These are phyloP conservation scores for Mycosarcoma maydis DNA, from an alignment of 1,284 basidiomycete species.

Conservation along the genomic window DNA sequence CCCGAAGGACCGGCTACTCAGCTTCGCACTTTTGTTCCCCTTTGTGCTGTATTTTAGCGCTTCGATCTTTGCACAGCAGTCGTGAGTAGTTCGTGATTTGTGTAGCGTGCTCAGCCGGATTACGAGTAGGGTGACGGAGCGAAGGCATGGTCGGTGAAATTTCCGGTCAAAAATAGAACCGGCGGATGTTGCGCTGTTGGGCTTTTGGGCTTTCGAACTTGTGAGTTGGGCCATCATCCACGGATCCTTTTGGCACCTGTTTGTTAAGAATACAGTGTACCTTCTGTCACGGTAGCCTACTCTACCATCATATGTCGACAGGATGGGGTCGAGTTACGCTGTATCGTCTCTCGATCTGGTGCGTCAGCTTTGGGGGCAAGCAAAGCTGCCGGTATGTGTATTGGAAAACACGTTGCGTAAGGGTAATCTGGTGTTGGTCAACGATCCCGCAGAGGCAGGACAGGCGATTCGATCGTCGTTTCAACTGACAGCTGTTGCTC, in stretches of 20 bases:
- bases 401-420: slow-evolving; percentile 11
- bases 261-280: no score
- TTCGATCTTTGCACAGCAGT: no score
- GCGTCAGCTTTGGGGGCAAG: slow-evolving; percentile 22
- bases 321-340: not conserved
- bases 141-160: no score
- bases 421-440: slow-evolving; percentile 2
- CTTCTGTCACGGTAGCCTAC: no score
- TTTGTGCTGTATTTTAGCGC: not conserved
- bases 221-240: no score
- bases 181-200: not conserved
- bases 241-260: no score
- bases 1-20: no score
- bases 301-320: not conserved
- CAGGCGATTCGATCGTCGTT: slow-evolving; percentile 21
- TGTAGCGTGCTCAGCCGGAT: no score
- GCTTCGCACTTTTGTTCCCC: not conserved
- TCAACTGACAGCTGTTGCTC: slow-evolving; percentile 28
- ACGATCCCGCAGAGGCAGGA: slow-evolving; percentile 3
- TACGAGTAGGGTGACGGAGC: no score
- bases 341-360: slow-evolving; percentile 5
- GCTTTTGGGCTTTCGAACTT: no score
- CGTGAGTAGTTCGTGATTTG: no score
- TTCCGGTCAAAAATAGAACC: not conserved
- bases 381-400: not conserved